Conservation (phyloP, 805 yeast species). For the Yarrowia bubula region DNA sequence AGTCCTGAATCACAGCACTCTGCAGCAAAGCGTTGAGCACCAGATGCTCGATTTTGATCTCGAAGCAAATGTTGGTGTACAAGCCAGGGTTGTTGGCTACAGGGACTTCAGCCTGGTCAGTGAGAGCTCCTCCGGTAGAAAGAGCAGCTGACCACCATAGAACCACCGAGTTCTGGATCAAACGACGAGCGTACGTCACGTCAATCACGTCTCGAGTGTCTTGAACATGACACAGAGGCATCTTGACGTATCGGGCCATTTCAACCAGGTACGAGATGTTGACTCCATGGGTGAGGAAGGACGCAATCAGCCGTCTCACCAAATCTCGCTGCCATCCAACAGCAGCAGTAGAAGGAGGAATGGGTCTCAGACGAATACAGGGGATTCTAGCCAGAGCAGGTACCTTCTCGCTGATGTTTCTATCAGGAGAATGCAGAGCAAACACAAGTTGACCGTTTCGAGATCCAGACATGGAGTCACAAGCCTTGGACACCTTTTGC, state of each 20-base stretch:
- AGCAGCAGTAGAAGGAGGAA: constrained; percentile 6
- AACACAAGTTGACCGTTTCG: constrained; percentile 13
- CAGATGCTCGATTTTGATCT: constrained; percentile 72
- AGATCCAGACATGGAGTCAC: background rate
- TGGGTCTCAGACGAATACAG: background rate
- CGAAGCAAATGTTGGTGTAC: constrained; percentile 74
- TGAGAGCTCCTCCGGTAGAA: constrained; percentile 80
- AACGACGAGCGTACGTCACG: constrained; percentile 76
- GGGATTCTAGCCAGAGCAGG: constrained; percentile 12
- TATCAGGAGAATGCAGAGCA: constrained; percentile 4
- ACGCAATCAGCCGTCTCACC: constrained; percentile 6
- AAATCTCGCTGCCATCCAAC: constrained; percentile 22
- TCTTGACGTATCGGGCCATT: constrained; percentile 66
- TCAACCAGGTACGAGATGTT: constrained; percentile 50
- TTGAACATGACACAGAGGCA: constrained; percentile 83
- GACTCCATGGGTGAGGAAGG: constrained; percentile 29
- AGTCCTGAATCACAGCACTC: constrained; percentile 78
- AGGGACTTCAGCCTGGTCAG: constrained; percentile 67
- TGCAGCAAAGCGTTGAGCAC: constrained; percentile 84
- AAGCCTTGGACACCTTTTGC: constrained; percentile 11
- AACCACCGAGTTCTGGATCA: constrained; percentile 62
- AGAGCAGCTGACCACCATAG: constrained; percentile 93
- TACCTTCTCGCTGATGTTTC: background rate
- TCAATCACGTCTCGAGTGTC: constrained; percentile 82
- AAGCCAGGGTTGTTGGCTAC: constrained; percentile 73